Evolutionary conservation across 2,329 filamentous ascomycete species (phyloP), one percentile per base, ranked within the genome.

Genomic region (Xylaria sp.): DNA sequence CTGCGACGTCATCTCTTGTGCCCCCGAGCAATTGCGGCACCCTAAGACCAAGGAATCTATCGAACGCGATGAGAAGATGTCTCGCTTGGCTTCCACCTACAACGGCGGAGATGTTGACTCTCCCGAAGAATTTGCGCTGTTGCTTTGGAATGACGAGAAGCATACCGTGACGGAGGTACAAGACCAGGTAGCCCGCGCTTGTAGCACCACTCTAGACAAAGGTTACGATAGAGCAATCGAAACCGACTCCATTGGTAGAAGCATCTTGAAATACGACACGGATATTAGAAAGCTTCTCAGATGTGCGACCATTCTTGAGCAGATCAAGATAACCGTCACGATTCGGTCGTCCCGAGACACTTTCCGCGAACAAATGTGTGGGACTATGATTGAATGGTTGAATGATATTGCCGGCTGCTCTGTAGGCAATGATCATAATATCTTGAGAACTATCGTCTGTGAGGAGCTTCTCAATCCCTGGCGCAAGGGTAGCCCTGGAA

Each of bases 61-160:
- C 65, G 82, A 89, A 64, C 86, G 91, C 70, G 96, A 99, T 79
- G 96, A 98, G 82, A 85, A 87, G 66, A 86, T 88, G 68, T 97
- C 95, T 18, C 88, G 94, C 23, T 83, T 98, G 41, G 89, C 88
- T 8, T 88, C 91, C 0, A 90, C 90, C 57, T 94, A 94, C 80
- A 96, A 94, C 73, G 84, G 87, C 41, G 88, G 88, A 1, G 89
- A 92, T 74, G 83, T 88, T 7, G 88, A 91, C 65, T 85, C 88
- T 2, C 86, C 91, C 28, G 88, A 88, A 13, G 93, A 97, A 75
- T 99, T 92, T 79, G 92, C 93, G 5, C 83, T 99, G 54, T 84
- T 98, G 18, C 84, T 99, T 5, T 99, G 96, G 96, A 99, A 99
- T 75, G 96, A 99, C 73, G 96, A 99, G 82, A 99, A 99, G 80